A percentile compares a stretch with the other conserved stretches of the same genome.
Conservation (phyloP, 23 red algal species). For the Gracilaria vermiculophylla region DNA sequence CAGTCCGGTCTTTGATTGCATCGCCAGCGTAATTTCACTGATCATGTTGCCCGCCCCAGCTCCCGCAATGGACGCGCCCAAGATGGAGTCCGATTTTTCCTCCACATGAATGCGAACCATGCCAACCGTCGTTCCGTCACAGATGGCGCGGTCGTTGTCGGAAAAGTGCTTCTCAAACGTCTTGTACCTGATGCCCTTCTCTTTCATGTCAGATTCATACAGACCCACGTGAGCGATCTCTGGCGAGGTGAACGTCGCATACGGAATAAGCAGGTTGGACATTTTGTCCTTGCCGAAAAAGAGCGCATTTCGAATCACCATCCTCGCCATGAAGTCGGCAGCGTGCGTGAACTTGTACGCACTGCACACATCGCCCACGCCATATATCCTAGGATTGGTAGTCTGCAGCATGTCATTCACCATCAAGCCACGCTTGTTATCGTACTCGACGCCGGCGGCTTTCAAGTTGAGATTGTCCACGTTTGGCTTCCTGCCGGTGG, state of each 20-base stretch:
- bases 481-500: conserved; percentile 68
- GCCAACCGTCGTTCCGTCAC: conserved; percentile 54
- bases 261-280: conserved; percentile 73
- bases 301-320: conserved; percentile 81
- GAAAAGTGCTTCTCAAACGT: conserved; percentile 78
- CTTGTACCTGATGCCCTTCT: conserved; percentile 54
- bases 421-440: conserved; percentile 50
- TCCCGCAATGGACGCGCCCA: conserved; percentile 63
- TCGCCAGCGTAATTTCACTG: conserved; percentile 71
- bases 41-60: conserved; percentile 78
- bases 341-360: conserved; percentile 79
- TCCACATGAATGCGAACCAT: conserved; percentile 74
- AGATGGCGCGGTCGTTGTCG: conserved; percentile 81
- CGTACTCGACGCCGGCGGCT: conserved; percentile 61
- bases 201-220: conserved; percentile 72
- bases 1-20: conserved; percentile 66
- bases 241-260: conserved; percentile 65
- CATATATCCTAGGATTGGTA: conserved; percentile 55
- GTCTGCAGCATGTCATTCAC: conserved; percentile 70
- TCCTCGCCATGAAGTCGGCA: conserved; percentile 73
- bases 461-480: conserved; percentile 54
- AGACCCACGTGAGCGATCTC: conserved; percentile 78
- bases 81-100: conserved; percentile 62
- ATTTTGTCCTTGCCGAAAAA: conserved; percentile 78
- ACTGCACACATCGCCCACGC: conserved; percentile 56